phyloP scores from a whole-genome alignment of 768 basidiomycete species.

The Leccinum boreale region DNA sequence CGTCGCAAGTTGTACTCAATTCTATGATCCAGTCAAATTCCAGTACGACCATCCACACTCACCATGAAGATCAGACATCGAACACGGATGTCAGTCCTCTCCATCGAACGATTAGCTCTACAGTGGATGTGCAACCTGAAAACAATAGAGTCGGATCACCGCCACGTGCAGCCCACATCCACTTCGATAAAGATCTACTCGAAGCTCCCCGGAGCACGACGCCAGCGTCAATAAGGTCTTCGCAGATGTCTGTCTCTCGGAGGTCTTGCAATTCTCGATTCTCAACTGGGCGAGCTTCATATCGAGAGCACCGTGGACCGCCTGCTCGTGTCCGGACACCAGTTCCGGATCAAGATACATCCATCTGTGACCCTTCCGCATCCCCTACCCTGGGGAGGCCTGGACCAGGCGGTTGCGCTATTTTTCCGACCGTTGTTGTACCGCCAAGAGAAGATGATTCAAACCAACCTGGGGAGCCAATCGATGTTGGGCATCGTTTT shows the following conservation, averaged over 20 bases:
- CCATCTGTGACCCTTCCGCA: background rate
- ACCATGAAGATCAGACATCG: background rate
- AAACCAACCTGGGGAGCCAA: conserved; percentile 6
- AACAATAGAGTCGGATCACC: background rate
- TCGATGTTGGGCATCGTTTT: conserved; percentile 2
- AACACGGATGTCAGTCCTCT: background rate
- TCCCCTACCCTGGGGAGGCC: background rate
- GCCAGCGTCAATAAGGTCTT: conserved; percentile 3
- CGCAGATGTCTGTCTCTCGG: conserved; percentile 9
- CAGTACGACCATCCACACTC: background rate
- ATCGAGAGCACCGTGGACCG: conserved; percentile 19
- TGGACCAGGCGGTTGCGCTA: background rate
- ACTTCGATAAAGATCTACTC: background rate
- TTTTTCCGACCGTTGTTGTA: background rate
- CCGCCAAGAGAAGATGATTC: conserved; percentile 4
- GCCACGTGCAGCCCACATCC: background rate
- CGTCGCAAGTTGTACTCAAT: background rate
- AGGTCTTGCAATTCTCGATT: conserved; percentile 11
- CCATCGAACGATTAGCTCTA: background rate
- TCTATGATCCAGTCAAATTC: conserved; percentile 3
- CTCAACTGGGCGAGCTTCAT: conserved; percentile 23
- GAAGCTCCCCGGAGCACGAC: conserved; percentile 8
- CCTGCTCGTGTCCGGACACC: conserved; percentile 11
- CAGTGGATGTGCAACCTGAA: background rate
- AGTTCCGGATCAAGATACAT: background rate